Percentiles rank a stretch among this genome's conserved stretches.
phyloP scores from a whole-genome alignment of 305 asterid genomes.

The Rubia balearica region DNA sequence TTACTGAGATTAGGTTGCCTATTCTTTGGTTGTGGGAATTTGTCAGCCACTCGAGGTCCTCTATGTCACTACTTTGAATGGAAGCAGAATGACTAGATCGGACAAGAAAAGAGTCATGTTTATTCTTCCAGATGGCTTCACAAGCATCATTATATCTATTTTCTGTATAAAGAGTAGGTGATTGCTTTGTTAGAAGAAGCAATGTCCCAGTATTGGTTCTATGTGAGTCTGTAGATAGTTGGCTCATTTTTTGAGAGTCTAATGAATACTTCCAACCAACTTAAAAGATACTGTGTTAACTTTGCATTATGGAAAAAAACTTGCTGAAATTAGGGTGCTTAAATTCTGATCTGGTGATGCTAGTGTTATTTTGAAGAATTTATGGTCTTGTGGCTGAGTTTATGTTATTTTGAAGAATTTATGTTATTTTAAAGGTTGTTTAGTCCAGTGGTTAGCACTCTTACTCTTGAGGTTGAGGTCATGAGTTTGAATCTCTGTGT shows the following conservation, averaged over 20 bases:
- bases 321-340: too few species aligned
- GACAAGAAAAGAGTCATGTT: not conserved
- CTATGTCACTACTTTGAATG: conserved; percentile 78
- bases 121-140: not conserved
- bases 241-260: not conserved
- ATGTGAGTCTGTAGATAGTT: conserved; percentile 14
- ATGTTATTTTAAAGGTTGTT: too few species aligned
- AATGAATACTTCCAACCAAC: conserved; percentile 3
- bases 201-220: not conserved
- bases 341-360: too few species aligned
- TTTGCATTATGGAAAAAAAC: not conserved
- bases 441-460: too few species aligned
- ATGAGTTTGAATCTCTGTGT: too few species aligned
- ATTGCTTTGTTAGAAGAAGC: not conserved
- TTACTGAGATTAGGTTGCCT: too few species aligned
- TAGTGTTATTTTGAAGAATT: too few species aligned
- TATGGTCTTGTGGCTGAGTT: too few species aligned
- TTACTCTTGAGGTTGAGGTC: too few species aligned
- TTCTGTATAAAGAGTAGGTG: conserved; percentile 7
- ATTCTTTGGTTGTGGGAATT: conserved; percentile 80
- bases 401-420: too few species aligned
- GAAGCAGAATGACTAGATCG: conserved; percentile 18
- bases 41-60: conserved; percentile 75
- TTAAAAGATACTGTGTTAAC: conserved; percentile 8
- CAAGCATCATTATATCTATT: conserved; percentile 6